Evolutionary conservation across 2,329 filamentous ascomycete species (phyloP).

Genomic region (Chaetomium sp.): DNA sequence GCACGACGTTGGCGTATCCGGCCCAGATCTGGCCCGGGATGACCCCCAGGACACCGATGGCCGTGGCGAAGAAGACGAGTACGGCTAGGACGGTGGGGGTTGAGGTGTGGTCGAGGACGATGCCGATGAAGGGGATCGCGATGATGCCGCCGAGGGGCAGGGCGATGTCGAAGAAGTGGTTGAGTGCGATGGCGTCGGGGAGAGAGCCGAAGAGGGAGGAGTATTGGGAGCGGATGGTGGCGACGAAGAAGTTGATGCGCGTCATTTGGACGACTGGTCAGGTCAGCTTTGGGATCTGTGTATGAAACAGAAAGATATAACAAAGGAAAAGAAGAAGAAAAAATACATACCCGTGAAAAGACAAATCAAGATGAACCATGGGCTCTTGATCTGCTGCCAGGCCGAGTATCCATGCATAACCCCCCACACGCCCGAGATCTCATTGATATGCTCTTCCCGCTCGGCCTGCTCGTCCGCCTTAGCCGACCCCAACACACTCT

Average conservation of each 20-base stretch:
- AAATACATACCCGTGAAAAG: constrained; percentile 58
- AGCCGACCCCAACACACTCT: constrained; percentile 61
- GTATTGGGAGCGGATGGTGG: constrained; percentile 79
- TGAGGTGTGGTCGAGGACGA: constrained; percentile 68
- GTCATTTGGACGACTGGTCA: constrained; percentile 59
- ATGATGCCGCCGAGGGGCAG: constrained; percentile 76
- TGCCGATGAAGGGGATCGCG: constrained; percentile 80
- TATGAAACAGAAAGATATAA: no score
- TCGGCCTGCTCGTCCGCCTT: constrained; percentile 57
- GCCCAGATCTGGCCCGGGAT: constrained; percentile 59
- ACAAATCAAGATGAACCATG: constrained; percentile 81
- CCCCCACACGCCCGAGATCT: constrained; percentile 75
- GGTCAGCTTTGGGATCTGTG: background rate
- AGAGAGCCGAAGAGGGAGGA: constrained; percentile 62
- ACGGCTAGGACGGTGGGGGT: constrained; percentile 64
- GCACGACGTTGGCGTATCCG: constrained; percentile 66
- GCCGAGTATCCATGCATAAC: constrained; percentile 70
- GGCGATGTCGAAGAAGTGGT: constrained; percentile 74
- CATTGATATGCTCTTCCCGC: constrained; percentile 63
- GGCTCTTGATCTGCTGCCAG: constrained; percentile 64
- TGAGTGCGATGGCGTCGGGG: constrained; percentile 59
- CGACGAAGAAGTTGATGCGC: constrained; percentile 88
- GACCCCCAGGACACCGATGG: constrained; percentile 70
- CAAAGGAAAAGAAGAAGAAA: background rate
- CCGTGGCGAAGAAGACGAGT: constrained; percentile 64